These are phyloP conservation scores for Echeveria elegans DNA, from an alignment of 164 flowering plant genomes.

Conservation along the genomic window DNA sequence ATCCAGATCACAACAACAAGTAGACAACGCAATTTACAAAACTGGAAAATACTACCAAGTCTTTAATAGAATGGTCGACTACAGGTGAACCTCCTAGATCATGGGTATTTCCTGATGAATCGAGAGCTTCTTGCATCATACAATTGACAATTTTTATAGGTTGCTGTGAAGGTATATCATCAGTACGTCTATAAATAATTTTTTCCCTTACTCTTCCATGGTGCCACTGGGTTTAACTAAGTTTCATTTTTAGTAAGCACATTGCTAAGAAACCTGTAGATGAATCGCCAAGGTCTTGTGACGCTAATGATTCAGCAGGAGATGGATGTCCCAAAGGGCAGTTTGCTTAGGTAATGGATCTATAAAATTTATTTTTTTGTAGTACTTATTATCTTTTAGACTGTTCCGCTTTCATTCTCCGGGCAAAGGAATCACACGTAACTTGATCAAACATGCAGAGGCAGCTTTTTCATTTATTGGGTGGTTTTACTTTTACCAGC, in stretches of 20 bases:
- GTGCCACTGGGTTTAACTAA: neutral
- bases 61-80: conserved; percentile 12
- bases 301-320: neutral
- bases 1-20: neutral
- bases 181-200: neutral
- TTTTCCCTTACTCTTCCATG: neutral
- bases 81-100: conserved; percentile 26
- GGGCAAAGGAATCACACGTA: conserved; percentile 41
- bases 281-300: neutral
- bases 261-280: neutral
- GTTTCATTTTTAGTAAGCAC: neutral
- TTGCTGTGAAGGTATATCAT: conserved; percentile 10
- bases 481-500: too few species aligned
- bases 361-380: too few species aligned
- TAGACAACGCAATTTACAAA: conserved; percentile 16
- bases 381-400: conserved; percentile 52
- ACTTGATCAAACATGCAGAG: neutral
- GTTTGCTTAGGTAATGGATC: conserved; percentile 5
- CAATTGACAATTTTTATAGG: conserved; percentile 24
- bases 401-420: conserved; percentile 43
- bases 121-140: conserved; percentile 33
- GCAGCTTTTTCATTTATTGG: too few species aligned
- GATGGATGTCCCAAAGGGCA: neutral
- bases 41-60: conserved; percentile 9
- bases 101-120: conserved; percentile 45